Evolutionary conservation across 345 rosid genomes (phyloP), one percentile per base, ranked within the genome.

Genomic region (Acer negundo): DNA sequence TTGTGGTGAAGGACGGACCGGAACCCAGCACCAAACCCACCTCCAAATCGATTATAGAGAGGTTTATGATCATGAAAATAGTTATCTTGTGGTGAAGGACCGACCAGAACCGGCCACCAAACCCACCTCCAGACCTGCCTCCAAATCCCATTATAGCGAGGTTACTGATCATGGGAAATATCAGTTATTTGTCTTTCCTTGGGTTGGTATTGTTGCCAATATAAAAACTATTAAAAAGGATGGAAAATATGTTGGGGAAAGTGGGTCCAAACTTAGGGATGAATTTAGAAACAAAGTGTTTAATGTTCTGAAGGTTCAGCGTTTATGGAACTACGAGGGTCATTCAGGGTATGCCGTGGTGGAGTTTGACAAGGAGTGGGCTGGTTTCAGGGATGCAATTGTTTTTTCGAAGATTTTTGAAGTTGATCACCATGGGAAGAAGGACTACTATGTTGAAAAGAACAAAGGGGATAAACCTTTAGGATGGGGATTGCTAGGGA

Each of bases 401-500:
- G 82, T 67, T 59, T 93, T 93, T 35, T 91, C 89, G 70, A 87
- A 81, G 62, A 79, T 86, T 35, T 90, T 81, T 71, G 79, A 81
- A 61, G 70, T 56, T 55, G 77, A 82, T 42, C 61, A 15, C 19
- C 67, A 80, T 76, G 97, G 97, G 63, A 87, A 78, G 85, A 84
- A 64, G 75, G 89, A 93, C 19, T 92, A 79, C 69, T 66, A n/a
- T 77, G 35, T 61, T 0, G 75, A 70, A 3, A 82, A 75, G 71
- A 10, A 74, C 62, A 65, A 61, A 63, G 89, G 89, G 70, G 80
- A 82, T 58, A 81, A 71, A 67, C 61, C 74, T 55, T 93, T 83
- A 77, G 97, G 92, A 63, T 93, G 98, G 98, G 78, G n/a, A n/a
- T 91, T 70, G 95, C 94, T 7, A 69, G 90, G 16, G 90, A 84